Base-by-base conservation (phyloP, 108 stramenopile species). In the Conticribra guillardii region DNA sequence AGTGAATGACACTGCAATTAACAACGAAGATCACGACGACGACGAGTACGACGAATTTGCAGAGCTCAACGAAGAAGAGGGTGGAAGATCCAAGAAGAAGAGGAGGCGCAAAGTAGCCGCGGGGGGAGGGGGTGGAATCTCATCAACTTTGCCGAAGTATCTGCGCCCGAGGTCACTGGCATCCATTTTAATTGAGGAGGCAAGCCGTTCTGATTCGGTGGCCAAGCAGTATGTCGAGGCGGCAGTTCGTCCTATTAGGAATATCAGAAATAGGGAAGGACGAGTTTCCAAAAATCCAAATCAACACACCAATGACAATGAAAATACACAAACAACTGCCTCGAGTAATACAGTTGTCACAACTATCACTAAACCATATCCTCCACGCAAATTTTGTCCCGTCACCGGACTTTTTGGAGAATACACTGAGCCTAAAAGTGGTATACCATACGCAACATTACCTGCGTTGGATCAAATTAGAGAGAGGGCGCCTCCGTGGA, bases 401-500 rank as follows among this genome's bases (percentile, higher is more conserved):
- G 93, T 90, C 21, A 90, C 89, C 9, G 93, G 93, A 8, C 60
- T 91, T 44, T 64, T 81, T 49, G 93, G 89, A 0, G 78, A 71
- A 19, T 90, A 91, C 48, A 85, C 80, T 4, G 93, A 94, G 44
- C 93, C 93, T 0, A 91, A 91, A 61, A 89, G 68, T 30, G 80
- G 86, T 31, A 84, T 94, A n/a, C 82, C 89, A 2, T 94, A 86
- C 71, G 89, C 93, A 5, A 86, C 82, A 31, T 59, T 91, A 56
- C 71, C 73, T 55, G 93, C 90, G 18, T 69, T 94, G 79, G 93
- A 91, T 60, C 93, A 94, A 71, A 87, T 91, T 45, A 64, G 81
- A 54, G 93, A 94, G 62, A 72, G 93, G 24, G 73, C 89, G 9
- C 90, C 93, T 15, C 93, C 93, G n/a, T 94, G 93, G 93, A 89